Conservation (phyloP, 78 protist genomes). For the Andalucia godoyi region DNA sequence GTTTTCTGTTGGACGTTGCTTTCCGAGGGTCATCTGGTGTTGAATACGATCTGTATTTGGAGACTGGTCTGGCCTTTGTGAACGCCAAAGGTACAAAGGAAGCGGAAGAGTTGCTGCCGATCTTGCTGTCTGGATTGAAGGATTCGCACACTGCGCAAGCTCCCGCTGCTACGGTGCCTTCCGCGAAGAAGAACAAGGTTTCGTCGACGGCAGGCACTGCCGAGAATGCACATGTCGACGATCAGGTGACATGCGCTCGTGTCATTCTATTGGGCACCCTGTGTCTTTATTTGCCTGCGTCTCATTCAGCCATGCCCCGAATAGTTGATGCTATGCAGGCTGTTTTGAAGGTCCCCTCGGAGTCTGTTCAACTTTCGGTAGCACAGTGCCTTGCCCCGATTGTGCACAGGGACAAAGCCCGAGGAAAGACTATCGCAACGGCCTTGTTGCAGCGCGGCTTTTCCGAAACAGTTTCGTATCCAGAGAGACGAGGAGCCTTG, state of each 20-base stretch:
- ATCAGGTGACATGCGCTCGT: neutral
- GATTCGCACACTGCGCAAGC: too few species aligned
- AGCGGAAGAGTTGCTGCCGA: neutral
- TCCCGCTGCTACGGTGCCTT: too few species aligned
- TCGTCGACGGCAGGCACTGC: too few species aligned
- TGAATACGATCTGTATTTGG: too few species aligned
- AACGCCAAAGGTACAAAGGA: neutral
- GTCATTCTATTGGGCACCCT: neutral
- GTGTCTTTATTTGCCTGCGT: neutral
- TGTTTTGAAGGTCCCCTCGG: constrained; percentile 43
- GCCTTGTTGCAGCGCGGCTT: too few species aligned
- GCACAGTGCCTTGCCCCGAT: constrained; percentile 30
- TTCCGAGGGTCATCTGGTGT: too few species aligned
- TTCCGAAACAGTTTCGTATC: neutral
- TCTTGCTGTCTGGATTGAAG: neutral
- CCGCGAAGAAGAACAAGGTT: too few species aligned
- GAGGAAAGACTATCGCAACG: neutral
- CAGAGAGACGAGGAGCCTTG: constrained; percentile 65
- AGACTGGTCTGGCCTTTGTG: too few species aligned
- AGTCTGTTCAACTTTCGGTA: constrained; percentile 47
- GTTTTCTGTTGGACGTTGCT: too few species aligned
- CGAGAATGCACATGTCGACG: neutral
- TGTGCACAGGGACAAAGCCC: neutral
- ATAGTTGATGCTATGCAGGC: constrained; percentile 1
- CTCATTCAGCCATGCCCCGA: neutral